phyloP scores from a whole-genome alignment of 1,284 basidiomycete species.

The Puccinia hordei region DNA sequence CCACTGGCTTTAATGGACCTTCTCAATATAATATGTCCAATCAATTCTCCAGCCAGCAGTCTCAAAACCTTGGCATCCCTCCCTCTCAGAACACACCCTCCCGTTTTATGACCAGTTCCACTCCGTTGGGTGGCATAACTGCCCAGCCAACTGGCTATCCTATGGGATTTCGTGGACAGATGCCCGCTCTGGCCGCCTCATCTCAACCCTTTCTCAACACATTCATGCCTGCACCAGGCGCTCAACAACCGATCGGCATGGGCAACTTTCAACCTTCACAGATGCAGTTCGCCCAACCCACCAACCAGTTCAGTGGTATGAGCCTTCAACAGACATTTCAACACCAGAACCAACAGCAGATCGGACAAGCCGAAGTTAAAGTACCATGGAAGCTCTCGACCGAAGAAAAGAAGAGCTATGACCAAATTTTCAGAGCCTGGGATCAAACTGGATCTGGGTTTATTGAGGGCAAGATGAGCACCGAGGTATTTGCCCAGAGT shows the following conservation, averaged over 20 bases:
- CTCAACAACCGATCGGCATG: conserved; percentile 36
- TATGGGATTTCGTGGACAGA: conserved; percentile 42
- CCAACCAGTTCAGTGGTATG: conserved; percentile 51
- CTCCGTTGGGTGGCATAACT: conserved; percentile 18
- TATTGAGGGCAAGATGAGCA: conserved; percentile 80
- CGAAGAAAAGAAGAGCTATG: conserved; percentile 94
- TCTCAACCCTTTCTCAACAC: conserved; percentile 51
- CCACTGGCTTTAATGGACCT: conserved; percentile 30
- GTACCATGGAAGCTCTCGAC: conserved; percentile 86
- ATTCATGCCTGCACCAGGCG: conserved; percentile 49
- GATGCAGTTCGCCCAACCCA: conserved; percentile 51
- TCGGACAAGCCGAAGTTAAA: conserved; percentile 71
- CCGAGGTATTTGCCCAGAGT: conserved; percentile 93
- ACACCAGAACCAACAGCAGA: conserved; percentile 74
- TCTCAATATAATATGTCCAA: conserved; percentile 11
- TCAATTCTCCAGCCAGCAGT: conserved; percentile 41
- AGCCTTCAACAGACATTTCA: conserved; percentile 62
- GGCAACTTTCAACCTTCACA: conserved; percentile 47
- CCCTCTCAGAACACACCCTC: conserved; percentile 8
- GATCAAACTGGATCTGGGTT: conserved; percentile 81
- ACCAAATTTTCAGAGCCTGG: conserved; percentile 96
- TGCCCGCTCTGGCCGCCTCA: conserved; percentile 46
- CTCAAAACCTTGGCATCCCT: conserved; percentile 25
- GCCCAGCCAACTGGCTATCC: conserved; percentile 48
- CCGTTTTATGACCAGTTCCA: conserved; percentile 28